A percentile compares a stretch with the other conserved stretches of the same genome.
Evolutionary conservation across 2,329 filamentous ascomycete species (phyloP).

Genomic region (Pseudohalonectria lignicola): DNA sequence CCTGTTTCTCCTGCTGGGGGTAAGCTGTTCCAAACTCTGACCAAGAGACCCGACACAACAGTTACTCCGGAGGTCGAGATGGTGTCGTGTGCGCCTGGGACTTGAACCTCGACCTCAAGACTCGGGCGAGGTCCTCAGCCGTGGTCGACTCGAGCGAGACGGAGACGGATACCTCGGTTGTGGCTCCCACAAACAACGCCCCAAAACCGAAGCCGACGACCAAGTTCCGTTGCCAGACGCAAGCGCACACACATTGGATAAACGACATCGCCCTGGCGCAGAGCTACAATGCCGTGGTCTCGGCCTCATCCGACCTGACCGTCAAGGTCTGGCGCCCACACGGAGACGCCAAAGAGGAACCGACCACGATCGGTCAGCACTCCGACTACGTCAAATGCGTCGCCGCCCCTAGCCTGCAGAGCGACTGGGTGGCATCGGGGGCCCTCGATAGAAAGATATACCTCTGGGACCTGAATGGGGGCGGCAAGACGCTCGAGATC

Average conservation of each 20-base stretch:
- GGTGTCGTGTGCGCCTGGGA: constrained; percentile 96
- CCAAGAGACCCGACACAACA: too few species aligned
- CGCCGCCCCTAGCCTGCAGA: constrained; percentile 54
- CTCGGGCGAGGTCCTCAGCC: constrained; percentile 13
- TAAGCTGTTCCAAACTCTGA: too few species aligned
- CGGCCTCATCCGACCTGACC: constrained; percentile 85
- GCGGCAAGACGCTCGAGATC: constrained; percentile 77
- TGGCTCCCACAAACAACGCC: constrained; percentile 15
- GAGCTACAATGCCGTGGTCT: constrained; percentile 69
- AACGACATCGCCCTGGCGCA: constrained; percentile 81
- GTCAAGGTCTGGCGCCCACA: constrained; percentile 87
- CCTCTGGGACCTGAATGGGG: constrained; percentile 86
- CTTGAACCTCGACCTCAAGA: constrained; percentile 55
- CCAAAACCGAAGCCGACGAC: constrained; percentile 31
- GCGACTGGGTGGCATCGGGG: constrained; percentile 83
- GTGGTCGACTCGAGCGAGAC: constrained; percentile 9
- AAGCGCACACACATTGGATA: constrained; percentile 90
- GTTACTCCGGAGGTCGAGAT: constrained; percentile 92
- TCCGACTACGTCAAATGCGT: constrained; percentile 95
- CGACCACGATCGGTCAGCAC: constrained; percentile 80
- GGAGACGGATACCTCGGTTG: too few species aligned
- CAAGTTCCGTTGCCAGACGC: constrained; percentile 48
- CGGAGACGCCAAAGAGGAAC: constrained; percentile 52
- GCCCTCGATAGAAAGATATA: constrained; percentile 87
- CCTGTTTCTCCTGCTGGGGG: too few species aligned